Evolutionary conservation across 2,329 filamentous ascomycete species (phyloP), one percentile per base, ranked within the genome.

Genomic region (Colletotrichum lentis): DNA sequence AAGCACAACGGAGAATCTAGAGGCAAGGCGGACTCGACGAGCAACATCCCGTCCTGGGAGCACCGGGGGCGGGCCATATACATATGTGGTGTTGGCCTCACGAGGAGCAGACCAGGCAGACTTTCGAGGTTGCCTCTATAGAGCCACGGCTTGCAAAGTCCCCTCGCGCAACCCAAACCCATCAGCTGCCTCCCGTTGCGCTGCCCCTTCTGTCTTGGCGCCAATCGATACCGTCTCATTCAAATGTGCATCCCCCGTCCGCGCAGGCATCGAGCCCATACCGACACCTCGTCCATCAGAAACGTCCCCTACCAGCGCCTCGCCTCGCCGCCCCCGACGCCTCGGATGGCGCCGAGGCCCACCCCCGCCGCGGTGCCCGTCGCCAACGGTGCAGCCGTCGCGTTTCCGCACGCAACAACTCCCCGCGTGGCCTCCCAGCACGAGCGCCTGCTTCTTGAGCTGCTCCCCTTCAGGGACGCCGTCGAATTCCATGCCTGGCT

Each of bases 361-460:
- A 14, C 56, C 12, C 14, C 63, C 35, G 24, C 63, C 20, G 37
- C 27, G 11, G 35, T 39, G 49, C 60, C 43, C 41, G 41, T 20
- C 35, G n/a, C 52, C n/a, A 31, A 31, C 53, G 35, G 44, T 20
- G 39, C 31, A 20, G 41, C 60, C 18, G 24, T 39, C 5, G 20
- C 44, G 27, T 5, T 16, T 16, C 24, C 56, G 54, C 27, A 14
- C 39, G 24, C 66, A 3, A n/a, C 56, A 18, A 12, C 46, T 41
- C 27, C 56, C 41, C 53, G 43, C 46, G 55, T 78, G 52, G 70
- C 74, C 22, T 64, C 71, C 3, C 78, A 80, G 70, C 76, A 79
- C 70, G 76, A 79, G 71, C 77, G 79, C 39, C 77, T 81, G 41
- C 74, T 80, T 58, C 73, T 80, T 69, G 78, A 80, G 69, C 76